Percentiles rank a stretch among this genome's conserved stretches.
Evolutionary conservation across 2,329 filamentous ascomycete species (phyloP).

Genomic region (Apiospora kogelbergensis): DNA sequence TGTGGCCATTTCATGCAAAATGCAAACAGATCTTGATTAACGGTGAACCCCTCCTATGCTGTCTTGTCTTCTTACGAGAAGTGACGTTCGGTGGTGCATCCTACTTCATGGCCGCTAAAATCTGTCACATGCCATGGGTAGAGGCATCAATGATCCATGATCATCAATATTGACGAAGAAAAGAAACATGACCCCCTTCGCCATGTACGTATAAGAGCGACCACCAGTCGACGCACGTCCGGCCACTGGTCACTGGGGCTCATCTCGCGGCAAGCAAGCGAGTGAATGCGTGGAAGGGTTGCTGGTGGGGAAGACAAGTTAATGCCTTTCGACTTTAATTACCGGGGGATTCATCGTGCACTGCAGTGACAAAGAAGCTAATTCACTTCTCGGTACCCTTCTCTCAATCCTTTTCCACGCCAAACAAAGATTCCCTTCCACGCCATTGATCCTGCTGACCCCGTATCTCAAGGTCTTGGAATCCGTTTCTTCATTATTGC

Average conservation of each 20-base stretch:
- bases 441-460: not conserved
- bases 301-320: not conserved
- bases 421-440: not conserved
- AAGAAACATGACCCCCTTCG: not conserved
- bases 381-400: not conserved
- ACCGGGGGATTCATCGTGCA: not conserved
- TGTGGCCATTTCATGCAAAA: not conserved
- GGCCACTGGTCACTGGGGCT: not conserved
- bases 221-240: not conserved
- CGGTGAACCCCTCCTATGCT: too few relatives aligned
- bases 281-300: not conserved
- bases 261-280: not conserved
- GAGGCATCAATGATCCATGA: not conserved
- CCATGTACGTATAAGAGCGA: not conserved
- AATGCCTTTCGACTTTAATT: constrained; percentile 4
- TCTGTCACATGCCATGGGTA: not conserved
- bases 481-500: not conserved
- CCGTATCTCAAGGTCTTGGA: too few relatives aligned
- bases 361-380: not conserved
- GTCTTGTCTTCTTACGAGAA: not conserved
- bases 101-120: not conserved
- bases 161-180: not conserved
- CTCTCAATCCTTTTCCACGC: not conserved
- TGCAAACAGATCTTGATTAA: not conserved
- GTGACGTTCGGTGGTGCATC: not conserved